phyloP scores from a whole-genome alignment of 2,329 filamentous ascomycete species.

The Fusarium pininemorale region DNA sequence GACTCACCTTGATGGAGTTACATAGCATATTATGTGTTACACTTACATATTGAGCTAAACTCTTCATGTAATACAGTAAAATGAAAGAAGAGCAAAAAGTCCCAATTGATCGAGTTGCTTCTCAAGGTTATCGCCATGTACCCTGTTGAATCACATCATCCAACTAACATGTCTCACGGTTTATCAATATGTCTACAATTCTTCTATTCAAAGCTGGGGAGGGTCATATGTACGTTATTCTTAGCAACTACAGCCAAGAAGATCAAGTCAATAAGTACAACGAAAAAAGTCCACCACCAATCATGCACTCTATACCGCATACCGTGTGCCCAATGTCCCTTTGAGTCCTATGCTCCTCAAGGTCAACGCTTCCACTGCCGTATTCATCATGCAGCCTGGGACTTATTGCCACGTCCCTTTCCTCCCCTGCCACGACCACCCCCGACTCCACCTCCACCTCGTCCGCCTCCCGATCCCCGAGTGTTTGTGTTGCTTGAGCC shows the following conservation, averaged over 20 bases:
- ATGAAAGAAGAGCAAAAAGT: neutral
- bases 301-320: neutral
- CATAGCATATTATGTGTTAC: neutral
- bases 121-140: neutral
- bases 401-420: slow-evolving; percentile 36
- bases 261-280: slow-evolving; percentile 19
- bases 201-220: slow-evolving; percentile 10
- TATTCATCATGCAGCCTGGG: slow-evolving; percentile 11
- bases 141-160: neutral
- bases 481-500: slow-evolving; percentile 20
- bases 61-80: neutral
- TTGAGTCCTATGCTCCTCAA: slow-evolving; percentile 36
- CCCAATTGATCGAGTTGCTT: neutral
- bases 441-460: slow-evolving; percentile 34
- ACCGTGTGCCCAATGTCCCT: neutral
- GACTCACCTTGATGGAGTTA: slow-evolving; percentile 10
- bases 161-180: neutral
- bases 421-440: slow-evolving; percentile 36
- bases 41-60: neutral
- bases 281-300: slow-evolving; percentile 5
- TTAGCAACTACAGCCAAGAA: slow-evolving; percentile 7
- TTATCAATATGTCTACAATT: neutral
- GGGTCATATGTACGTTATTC: slow-evolving; percentile 23
- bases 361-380: neutral
- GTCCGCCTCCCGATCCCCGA: slow-evolving; percentile 28